A percentile compares a stretch with the other conserved stretches of the same genome.
phyloP scores from a whole-genome alignment of 2,329 filamentous ascomycete species.

The Xylariaceae sp. region DNA sequence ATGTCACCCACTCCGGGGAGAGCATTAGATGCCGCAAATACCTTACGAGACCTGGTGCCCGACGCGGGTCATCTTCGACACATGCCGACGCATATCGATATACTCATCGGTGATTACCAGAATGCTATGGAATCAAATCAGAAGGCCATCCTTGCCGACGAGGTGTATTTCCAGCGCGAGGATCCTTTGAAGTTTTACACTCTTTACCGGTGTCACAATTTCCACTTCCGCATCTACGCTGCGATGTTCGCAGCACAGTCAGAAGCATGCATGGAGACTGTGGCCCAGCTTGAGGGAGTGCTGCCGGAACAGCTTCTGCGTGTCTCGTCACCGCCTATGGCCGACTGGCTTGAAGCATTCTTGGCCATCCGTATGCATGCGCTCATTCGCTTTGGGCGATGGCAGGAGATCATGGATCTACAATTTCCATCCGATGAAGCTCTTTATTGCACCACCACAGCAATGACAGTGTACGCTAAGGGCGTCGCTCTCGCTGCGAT shows the following conservation, averaged over 20 bases:
- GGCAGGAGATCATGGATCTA: constrained; percentile 60
- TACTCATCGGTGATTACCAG: constrained; percentile 67
- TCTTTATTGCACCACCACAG: constrained; percentile 66
- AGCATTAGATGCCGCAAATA: constrained; percentile 57
- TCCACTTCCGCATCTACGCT: constrained; percentile 71
- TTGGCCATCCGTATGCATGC: constrained; percentile 64
- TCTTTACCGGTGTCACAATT: constrained; percentile 70
- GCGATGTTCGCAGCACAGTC: constrained; percentile 73
- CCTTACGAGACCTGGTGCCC: constrained; percentile 60
- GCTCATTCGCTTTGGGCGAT: constrained; percentile 67
- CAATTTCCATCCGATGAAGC: constrained; percentile 50
- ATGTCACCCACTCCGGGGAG: constrained; percentile 65
- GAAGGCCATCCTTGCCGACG: constrained; percentile 63
- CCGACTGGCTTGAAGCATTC: constrained; percentile 73
- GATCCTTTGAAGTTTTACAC: constrained; percentile 71
- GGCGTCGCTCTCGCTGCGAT: constrained; percentile 62
- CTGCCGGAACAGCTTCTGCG: constrained; percentile 61
- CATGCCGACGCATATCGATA: constrained; percentile 75
- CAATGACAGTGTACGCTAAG: constrained; percentile 64
- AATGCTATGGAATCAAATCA: constrained; percentile 63
- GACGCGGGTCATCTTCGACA: constrained; percentile 68
- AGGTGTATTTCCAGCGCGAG: constrained; percentile 55
- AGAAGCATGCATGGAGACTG: constrained; percentile 57
- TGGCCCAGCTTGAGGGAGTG: constrained; percentile 53
- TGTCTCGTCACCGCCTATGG: constrained; percentile 66